A percentile compares a stretch with the other conserved stretches of the same genome.
Evolutionary conservation across 148 eudicot genomes (phyloP).

Genomic region (Nyssa sinensis): DNA sequence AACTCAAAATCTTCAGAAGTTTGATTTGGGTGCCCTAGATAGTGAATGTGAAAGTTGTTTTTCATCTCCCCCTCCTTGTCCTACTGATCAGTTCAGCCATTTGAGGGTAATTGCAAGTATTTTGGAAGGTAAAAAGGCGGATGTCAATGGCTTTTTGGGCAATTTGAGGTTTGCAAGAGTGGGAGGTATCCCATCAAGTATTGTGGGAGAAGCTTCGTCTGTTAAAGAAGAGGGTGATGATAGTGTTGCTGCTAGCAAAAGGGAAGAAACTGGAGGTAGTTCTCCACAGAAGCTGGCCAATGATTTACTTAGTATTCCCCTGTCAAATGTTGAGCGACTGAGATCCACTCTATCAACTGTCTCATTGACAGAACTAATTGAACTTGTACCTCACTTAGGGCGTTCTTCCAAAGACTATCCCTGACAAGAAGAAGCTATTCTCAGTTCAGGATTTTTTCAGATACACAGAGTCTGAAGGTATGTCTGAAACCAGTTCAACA

Average conservation of each 20-base stretch:
- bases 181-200: conserved; percentile 77
- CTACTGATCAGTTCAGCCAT: conserved; percentile 46
- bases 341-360: conserved; percentile 83
- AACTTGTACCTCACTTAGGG: conserved; percentile 82
- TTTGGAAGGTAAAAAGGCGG: conserved; percentile 70
- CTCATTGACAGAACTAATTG: conserved; percentile 81
- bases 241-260: conserved; percentile 25
- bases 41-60: conserved; percentile 32
- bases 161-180: conserved; percentile 86
- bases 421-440: conserved; percentile 93
- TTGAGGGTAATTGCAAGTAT: conserved; percentile 52
- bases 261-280: conserved; percentile 52
- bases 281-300: conserved; percentile 64
- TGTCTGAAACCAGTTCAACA: background rate
- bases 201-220: conserved; percentile 60
- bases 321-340: conserved; percentile 96
- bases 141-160: conserved; percentile 63
- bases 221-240: conserved; percentile 67
- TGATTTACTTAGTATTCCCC: conserved; percentile 86
- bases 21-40: conserved; percentile 47
- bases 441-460: conserved; percentile 98
- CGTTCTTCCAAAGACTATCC: conserved; percentile 72
- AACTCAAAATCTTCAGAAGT: conserved; percentile 57
- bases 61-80: conserved; percentile 23
- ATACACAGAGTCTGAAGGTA: conserved; percentile 98